phyloP scores from a whole-genome alignment of 2,329 filamentous ascomycete species.

The Phyllosticta ampelicida region DNA sequence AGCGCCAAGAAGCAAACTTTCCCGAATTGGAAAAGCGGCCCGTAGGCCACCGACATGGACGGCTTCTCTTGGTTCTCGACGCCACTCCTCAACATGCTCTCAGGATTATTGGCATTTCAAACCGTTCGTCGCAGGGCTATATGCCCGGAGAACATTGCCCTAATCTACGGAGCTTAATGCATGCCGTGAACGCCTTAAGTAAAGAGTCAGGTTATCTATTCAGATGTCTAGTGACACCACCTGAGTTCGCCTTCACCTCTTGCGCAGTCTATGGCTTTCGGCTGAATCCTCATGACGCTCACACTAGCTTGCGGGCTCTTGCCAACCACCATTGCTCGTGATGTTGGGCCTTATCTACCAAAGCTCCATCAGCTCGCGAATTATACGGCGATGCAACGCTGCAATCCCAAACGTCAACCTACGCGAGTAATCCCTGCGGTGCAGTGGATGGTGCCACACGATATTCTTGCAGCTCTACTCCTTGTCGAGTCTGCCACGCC shows the following conservation, averaged over 20 bases:
- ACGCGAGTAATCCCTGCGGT: not conserved
- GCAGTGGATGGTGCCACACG: not conserved
- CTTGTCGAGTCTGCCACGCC: conserved; percentile 49
- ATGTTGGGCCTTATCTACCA: not conserved
- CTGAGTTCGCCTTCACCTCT: not conserved
- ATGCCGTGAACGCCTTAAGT: not conserved
- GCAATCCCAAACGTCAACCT: not conserved
- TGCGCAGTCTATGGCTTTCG: not conserved
- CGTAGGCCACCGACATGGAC: not conserved
- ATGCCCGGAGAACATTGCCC: too few species aligned
- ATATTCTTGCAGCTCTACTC: conserved; percentile 10
- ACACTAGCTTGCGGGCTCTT: not conserved
- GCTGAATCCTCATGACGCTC: not conserved
- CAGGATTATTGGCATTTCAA: too few species aligned
- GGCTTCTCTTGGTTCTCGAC: too few species aligned
- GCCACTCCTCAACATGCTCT: too few species aligned
- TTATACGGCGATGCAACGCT: not conserved
- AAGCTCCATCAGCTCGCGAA: not conserved
- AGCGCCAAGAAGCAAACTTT: not conserved
- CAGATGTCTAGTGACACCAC: not conserved
- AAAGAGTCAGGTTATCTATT: not conserved
- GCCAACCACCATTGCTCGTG: not conserved
- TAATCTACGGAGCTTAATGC: too few species aligned
- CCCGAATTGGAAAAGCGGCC: not conserved
- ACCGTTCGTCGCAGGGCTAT: too few species aligned